Evolutionary conservation across 495 filamentous ascomycete species (phyloP), one percentile per base, ranked within the genome.

Genomic region (Annulohypoxylon maeteangense): DNA sequence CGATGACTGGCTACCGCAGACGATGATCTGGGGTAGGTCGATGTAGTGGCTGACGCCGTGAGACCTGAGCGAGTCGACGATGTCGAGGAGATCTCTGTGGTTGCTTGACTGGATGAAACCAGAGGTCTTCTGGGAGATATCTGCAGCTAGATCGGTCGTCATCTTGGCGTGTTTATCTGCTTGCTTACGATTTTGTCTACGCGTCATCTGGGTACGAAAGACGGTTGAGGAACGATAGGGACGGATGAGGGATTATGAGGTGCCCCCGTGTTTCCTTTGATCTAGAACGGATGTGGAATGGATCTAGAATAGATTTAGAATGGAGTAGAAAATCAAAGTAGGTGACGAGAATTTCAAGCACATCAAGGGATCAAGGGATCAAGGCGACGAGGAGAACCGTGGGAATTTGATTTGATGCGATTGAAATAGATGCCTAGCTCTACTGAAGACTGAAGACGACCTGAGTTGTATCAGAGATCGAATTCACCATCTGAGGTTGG

Each of bases 11-110:
- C 89, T 85, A 4, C 89, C 88, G 66, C 86, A 90, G 1, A 91
- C 89, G 25, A 90, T 84, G n/a, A 91, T 78, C 71, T 92, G 87
- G 11, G 90, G 89, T 12, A 90, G 80, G 22, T 81, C 80, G 11
- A 90, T 74, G 69, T 87, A 85, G 48, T 84, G 80, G 67, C 82
- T 87, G 61, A 90, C 82, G n/a, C 90, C 88, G 58, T 81, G 71
- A 4, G 78, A 80, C 32, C 89, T 83, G 4, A 90, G 83, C 1
- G 78, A 80, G 64, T 89, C 87, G 31, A 92, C 85, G 8, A 83
- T 78, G 68, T 90, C 81, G 16, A 90, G 77, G 4, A 89, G 78
- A 16, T 69, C 70, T 34, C 70, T 29, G 29, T 73, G 70, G 14
- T 68, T 68, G 6, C 23, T 64, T 11, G 70, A 73, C 10, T 73